Percentiles rank a stretch among this genome's conserved stretches.
Conservation (phyloP, 768 basidiomycete species). For the Amanita fuliginea region DNA sequence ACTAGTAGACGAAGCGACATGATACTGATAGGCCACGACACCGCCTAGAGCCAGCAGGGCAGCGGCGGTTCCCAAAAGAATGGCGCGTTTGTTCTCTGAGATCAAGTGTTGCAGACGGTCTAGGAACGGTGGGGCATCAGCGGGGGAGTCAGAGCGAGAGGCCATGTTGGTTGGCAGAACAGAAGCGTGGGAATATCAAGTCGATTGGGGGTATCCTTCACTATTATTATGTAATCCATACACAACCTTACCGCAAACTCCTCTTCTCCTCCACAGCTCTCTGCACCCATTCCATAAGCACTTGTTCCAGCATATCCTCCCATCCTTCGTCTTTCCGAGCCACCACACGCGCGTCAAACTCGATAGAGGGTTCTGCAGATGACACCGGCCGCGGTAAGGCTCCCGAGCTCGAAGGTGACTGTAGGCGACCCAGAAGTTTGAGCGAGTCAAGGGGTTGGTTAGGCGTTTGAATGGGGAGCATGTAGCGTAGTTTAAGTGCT, state of each 20-base stretch:
- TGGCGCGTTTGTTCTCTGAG: slow-evolving; percentile 67
- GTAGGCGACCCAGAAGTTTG: slow-evolving; percentile 11
- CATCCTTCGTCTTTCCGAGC: slow-evolving; percentile 70
- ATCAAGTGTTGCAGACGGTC: slow-evolving; percentile 63
- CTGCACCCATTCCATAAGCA: slow-evolving; percentile 54
- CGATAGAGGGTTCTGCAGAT: slow-evolving; percentile 36
- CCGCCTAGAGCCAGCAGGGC: slow-evolving; percentile 63
- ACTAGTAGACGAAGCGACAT: slow-evolving; percentile 51
- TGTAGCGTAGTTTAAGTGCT: slow-evolving; percentile 75
- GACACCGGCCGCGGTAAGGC: slow-evolving; percentile 21
- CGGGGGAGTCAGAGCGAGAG: slow-evolving; percentile 3
- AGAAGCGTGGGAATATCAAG: slow-evolving; percentile 1
- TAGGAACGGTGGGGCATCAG: slow-evolving; percentile 21
- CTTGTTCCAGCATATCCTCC: slow-evolving; percentile 66
- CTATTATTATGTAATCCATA: neutral
- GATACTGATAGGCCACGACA: slow-evolving; percentile 44
- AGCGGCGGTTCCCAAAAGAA: slow-evolving; percentile 63
- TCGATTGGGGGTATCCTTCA: too few relatives aligned
- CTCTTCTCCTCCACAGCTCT: slow-evolving; percentile 61
- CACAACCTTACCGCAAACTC: slow-evolving; percentile 13
- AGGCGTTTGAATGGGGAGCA: slow-evolving; percentile 55
- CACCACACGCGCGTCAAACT: slow-evolving; percentile 65
- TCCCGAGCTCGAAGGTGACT: slow-evolving; percentile 12
- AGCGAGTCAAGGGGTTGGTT: slow-evolving; percentile 17
- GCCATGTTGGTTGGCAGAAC: neutral